These are phyloP conservation scores for Gliomastix tumulicola DNA, from an alignment of 2,329 filamentous ascomycete species.

Conservation along the genomic window DNA sequence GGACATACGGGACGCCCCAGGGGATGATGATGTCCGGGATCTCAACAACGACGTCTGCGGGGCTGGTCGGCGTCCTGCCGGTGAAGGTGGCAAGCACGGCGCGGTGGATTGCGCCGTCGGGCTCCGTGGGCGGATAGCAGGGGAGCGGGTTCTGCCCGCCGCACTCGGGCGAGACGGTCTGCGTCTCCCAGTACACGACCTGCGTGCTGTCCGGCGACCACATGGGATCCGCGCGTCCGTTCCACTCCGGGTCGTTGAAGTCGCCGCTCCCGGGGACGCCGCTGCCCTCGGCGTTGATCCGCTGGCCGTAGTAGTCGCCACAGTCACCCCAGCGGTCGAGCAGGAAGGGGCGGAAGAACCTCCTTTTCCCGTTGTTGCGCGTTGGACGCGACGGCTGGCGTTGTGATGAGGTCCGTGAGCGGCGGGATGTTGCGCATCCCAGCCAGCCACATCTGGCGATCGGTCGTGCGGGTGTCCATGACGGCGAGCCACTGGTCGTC, in stretches of 20 bases:
- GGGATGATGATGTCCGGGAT: background rate
- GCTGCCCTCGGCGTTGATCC: slow-evolving; percentile 23
- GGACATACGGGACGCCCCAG: background rate
- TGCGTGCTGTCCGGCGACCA: slow-evolving; percentile 28
- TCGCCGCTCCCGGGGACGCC: slow-evolving; percentile 19
- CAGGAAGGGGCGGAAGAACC: slow-evolving; percentile 33
- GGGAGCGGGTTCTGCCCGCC: slow-evolving; percentile 29
- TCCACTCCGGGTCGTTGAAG: slow-evolving; percentile 32
- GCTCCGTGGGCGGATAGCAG: slow-evolving; percentile 12
- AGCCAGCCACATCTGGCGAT: slow-evolving; percentile 25
- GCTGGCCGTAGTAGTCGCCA: slow-evolving; percentile 29
- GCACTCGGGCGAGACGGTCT: slow-evolving; percentile 26
- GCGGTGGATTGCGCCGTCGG: background rate
- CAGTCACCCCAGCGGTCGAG: slow-evolving; percentile 32
- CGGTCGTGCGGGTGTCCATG: slow-evolving; percentile 28
- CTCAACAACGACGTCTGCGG: slow-evolving; percentile 7
- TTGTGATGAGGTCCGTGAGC: slow-evolving; percentile 22
- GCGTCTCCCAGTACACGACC: slow-evolving; percentile 30
- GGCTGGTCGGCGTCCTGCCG: background rate
- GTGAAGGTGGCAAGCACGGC: background rate
- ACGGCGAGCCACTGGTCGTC: slow-evolving; percentile 29
- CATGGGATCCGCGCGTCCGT: slow-evolving; percentile 30
- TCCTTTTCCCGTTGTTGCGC: slow-evolving; percentile 30
- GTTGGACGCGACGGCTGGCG: slow-evolving; percentile 13
- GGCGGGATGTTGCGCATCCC: slow-evolving; percentile 28